These are phyloP conservation scores for Hanseniaspora lachancei DNA, from an alignment of 805 yeast species.

Conservation along the genomic window DNA sequence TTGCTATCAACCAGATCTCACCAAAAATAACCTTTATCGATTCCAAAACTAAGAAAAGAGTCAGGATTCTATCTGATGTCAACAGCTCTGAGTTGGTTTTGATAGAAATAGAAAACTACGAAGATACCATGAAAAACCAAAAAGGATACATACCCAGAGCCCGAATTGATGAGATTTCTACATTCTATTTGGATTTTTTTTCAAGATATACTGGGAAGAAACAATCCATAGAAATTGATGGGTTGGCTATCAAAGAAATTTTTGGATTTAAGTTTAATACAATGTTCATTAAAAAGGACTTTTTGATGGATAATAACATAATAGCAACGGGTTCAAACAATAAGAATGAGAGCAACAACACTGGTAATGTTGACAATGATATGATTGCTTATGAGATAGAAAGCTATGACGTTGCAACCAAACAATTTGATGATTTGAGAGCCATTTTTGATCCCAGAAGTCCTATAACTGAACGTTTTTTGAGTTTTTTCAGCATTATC, in stretches of 20 bases:
- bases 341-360: neutral
- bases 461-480: neutral
- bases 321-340: neutral
- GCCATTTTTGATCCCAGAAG: conserved; percentile 4
- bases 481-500: conserved; percentile 13
- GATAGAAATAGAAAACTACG: neutral
- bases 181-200: neutral
- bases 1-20: no score
- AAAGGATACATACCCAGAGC: conserved; percentile 4
- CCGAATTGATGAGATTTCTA: neutral
- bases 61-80: neutral
- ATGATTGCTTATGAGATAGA: neutral
- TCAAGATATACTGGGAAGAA: neutral
- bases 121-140: neutral
- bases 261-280: neutral
- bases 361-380: neutral
- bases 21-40: conserved; percentile 6
- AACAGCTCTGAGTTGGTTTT: neutral
- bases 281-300: neutral
- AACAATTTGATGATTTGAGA: neutral
- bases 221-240: neutral
- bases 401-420: neutral
- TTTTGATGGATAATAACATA: neutral
- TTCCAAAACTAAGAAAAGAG: neutral
- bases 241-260: neutral